These are phyloP conservation scores for Teunomyces pallodes DNA, from an alignment of 805 yeast genomes.

Conservation along the genomic window DNA sequence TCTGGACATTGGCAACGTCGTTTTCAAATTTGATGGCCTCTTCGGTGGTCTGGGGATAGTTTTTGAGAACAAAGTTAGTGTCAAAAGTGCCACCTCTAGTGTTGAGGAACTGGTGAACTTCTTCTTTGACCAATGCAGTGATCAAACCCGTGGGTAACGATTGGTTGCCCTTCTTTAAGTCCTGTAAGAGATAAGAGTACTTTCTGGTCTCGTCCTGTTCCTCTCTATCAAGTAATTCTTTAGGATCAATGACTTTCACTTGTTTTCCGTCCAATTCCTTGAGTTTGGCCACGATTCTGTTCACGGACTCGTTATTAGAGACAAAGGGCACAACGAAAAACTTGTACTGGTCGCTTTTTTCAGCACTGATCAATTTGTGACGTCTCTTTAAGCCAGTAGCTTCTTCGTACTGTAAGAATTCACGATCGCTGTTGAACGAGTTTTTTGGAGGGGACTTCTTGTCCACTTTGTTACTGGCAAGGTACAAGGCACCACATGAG, in stretches of 20 bases:
- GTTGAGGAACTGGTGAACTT: slow-evolving; percentile 31
- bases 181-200: slow-evolving; percentile 54
- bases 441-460: slow-evolving; percentile 32
- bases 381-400: slow-evolving; percentile 53
- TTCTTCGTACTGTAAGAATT: slow-evolving; percentile 47
- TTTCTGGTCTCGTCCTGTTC: slow-evolving; percentile 41
- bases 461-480: slow-evolving; percentile 28
- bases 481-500: slow-evolving; percentile 30
- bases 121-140: slow-evolving; percentile 47
- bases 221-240: slow-evolving; percentile 45
- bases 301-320: slow-evolving; percentile 15
- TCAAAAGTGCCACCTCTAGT: slow-evolving; percentile 39
- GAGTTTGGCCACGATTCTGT: slow-evolving; percentile 16
- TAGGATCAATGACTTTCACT: slow-evolving; percentile 50
- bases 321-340: slow-evolving; percentile 40
- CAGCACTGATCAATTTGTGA: slow-evolving; percentile 39
- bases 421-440: slow-evolving; percentile 44
- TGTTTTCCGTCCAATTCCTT: slow-evolving; percentile 11
- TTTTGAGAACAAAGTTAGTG: slow-evolving; percentile 49
- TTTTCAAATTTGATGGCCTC: slow-evolving; percentile 75
- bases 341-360: slow-evolving; percentile 36
- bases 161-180: slow-evolving; percentile 27
- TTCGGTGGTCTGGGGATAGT: slow-evolving; percentile 60
- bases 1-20: slow-evolving; percentile 52
- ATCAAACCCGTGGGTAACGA: slow-evolving; percentile 45